Percentiles rank a stretch among this genome's conserved stretches.
Conservation (phyloP, 768 basidiomycete genomes). For the Galerina marginata region DNA sequence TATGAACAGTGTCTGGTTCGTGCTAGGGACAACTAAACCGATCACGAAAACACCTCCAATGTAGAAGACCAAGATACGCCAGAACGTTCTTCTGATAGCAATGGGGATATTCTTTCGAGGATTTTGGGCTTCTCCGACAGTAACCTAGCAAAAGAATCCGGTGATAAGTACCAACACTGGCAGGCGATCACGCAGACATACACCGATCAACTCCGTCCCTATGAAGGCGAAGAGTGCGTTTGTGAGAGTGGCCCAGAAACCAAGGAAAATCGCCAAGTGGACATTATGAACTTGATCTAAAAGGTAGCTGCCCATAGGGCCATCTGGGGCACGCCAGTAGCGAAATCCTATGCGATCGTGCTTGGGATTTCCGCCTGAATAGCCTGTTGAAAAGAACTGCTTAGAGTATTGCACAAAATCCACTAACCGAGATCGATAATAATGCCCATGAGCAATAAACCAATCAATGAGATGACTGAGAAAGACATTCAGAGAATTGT, state of each 20-base stretch:
- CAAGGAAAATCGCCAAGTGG: conserved; percentile 61
- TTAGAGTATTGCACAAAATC: background rate
- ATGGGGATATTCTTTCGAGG: conserved; percentile 76
- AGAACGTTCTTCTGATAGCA: conserved; percentile 71
- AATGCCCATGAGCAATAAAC: conserved; percentile 62
- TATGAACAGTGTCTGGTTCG: conserved; percentile 50
- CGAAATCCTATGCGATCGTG: conserved; percentile 55
- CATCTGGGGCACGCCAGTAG: conserved; percentile 54
- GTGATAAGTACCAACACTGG: background rate
- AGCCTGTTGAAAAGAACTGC: conserved; percentile 32
- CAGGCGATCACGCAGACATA: conserved; percentile 36
- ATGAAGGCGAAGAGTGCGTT: conserved; percentile 78
- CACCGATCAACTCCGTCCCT: conserved; percentile 80
- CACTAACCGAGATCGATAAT: conserved; percentile 67
- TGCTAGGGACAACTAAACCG: conserved; percentile 71
- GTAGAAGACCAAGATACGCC: conserved; percentile 63
- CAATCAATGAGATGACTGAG: conserved; percentile 50
- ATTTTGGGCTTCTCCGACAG: conserved; percentile 68
- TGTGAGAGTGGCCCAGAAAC: conserved; percentile 74
- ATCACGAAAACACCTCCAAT: conserved; percentile 76
- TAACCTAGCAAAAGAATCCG: conserved; percentile 32
- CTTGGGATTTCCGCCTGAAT: conserved; percentile 53
- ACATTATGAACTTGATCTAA: conserved; percentile 51
- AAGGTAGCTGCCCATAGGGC: conserved; percentile 63
- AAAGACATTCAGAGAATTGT: background rate